Evolutionary conservation across 805 yeast genomes (phyloP).

Genomic region (Schwanniomyces yamadae): DNA sequence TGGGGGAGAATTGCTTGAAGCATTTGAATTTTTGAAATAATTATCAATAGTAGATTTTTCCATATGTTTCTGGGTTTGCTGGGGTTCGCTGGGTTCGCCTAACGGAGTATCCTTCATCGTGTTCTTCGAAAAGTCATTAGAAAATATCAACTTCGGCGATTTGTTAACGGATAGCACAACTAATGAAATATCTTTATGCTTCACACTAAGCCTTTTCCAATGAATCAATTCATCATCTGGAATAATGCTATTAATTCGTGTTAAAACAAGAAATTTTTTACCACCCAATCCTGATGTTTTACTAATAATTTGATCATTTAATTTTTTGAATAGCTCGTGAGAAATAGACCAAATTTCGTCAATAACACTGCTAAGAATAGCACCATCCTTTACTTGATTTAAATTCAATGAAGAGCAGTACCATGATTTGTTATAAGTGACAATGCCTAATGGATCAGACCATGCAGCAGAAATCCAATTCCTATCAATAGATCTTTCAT

Average conservation of each 20-base stretch:
- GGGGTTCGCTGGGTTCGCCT: neutral
- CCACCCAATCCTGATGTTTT: slow-evolving; percentile 42
- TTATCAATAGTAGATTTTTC: slow-evolving; percentile 4
- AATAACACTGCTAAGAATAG: slow-evolving; percentile 48
- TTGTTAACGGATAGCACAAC: slow-evolving; percentile 69
- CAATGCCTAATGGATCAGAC: slow-evolving; percentile 79
- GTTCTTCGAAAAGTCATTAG: neutral
- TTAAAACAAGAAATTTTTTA: slow-evolving; percentile 61
- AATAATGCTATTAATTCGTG: slow-evolving; percentile 68
- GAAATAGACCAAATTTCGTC: slow-evolving; percentile 69
- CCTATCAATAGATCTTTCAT: slow-evolving; percentile 75
- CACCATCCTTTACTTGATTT: slow-evolving; percentile 15
- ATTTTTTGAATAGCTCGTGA: slow-evolving; percentile 37
- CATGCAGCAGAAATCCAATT: slow-evolving; percentile 87
- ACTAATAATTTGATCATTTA: slow-evolving; percentile 33
- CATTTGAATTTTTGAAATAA: slow-evolving; percentile 8
- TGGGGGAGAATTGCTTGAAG: slow-evolving; percentile 24
- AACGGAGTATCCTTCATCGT: neutral
- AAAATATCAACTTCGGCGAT: slow-evolving; percentile 47
- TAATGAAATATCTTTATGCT: slow-evolving; percentile 54
- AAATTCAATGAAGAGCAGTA: slow-evolving; percentile 32
- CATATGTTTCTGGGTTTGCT: slow-evolving; percentile 1
- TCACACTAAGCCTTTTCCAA: slow-evolving; percentile 71
- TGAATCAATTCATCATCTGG: slow-evolving; percentile 81
- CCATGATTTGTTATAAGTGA: slow-evolving; percentile 67